Evolutionary conservation across 495 filamentous ascomycete species (phyloP).

Genomic region (Aeminium ludgeri): DNA sequence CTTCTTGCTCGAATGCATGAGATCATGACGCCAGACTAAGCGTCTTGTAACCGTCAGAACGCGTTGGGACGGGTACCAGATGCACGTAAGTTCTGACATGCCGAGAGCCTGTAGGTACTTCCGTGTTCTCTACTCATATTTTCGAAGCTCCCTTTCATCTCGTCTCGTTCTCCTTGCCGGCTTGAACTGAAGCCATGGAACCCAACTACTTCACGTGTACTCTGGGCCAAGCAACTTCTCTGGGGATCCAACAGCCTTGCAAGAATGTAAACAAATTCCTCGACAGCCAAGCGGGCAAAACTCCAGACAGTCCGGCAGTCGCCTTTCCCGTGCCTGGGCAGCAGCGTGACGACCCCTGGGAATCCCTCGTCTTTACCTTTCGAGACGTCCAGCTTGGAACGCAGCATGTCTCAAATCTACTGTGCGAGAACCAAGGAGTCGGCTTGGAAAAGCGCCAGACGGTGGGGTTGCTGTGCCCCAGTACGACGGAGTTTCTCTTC

Average conservation of each 20-base stretch:
- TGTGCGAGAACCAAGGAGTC: neutral
- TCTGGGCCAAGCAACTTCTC: constrained; percentile 28
- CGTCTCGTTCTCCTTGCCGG: too few species aligned
- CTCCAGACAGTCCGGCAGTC: constrained; percentile 26
- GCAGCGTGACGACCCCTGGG: neutral
- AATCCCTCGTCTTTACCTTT: constrained; percentile 19
- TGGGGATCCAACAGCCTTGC: constrained; percentile 22
- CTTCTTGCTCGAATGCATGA: too few species aligned
- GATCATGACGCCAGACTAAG: too few species aligned
- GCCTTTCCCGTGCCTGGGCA: constrained; percentile 22
- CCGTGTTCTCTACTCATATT: too few species aligned
- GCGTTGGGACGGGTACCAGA: too few species aligned
- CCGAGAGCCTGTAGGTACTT: too few species aligned
- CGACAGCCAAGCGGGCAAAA: constrained; percentile 24
- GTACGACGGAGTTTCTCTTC: constrained; percentile 33
- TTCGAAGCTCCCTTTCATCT: too few species aligned
- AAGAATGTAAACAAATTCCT: constrained; percentile 32
- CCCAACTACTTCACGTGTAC: constrained; percentile 37
- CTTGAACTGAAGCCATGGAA: too few species aligned
- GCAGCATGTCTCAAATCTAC: constrained; percentile 4
- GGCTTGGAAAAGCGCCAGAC: constrained; percentile 3
- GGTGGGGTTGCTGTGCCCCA: constrained; percentile 34
- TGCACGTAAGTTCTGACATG: too few species aligned
- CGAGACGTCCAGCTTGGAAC: constrained; percentile 10
- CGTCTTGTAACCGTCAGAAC: too few species aligned